Evolutionary conservation across 2,329 filamentous ascomycete species (phyloP).

Genomic region (Cladosporium velox): DNA sequence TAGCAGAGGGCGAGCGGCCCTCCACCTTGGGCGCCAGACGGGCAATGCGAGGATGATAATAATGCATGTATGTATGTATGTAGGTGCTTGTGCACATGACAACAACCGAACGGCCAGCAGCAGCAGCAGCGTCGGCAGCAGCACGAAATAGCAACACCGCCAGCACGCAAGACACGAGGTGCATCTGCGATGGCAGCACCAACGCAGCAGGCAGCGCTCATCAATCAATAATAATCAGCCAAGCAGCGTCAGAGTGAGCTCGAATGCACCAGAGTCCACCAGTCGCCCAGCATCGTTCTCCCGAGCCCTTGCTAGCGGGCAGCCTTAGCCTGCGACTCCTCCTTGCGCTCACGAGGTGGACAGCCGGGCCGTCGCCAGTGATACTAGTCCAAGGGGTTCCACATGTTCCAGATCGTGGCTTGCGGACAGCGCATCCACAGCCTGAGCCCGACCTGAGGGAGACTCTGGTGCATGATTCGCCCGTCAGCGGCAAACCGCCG

Average conservation of each 20-base stretch:
- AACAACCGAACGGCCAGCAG: neutral
- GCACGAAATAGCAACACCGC: neutral
- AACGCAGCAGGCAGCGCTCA: neutral
- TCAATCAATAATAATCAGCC: neutral
- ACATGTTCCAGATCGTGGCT: conserved; percentile 15
- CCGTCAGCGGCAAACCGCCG: neutral
- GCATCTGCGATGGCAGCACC: neutral
- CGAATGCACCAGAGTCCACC: neutral
- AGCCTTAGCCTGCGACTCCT: conserved; percentile 1
- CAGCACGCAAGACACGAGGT: conserved; percentile 1
- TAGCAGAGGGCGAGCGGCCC: neutral
- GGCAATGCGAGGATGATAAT: neutral
- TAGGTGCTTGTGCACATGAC: neutral
- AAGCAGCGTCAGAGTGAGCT: neutral
- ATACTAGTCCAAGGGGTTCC: neutral
- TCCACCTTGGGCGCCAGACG: neutral
- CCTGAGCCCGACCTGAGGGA: conserved; percentile 9
- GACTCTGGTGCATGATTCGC: neutral
- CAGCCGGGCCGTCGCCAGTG: conserved; percentile 13
- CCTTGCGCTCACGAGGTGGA: conserved; percentile 13
- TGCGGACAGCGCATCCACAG: conserved; percentile 17
- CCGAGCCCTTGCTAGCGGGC: neutral
- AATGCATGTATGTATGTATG: neutral
- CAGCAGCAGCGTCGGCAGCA: neutral
- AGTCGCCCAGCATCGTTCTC: conserved; percentile 3